These are phyloP conservation scores for Hippophae rhamnoides DNA, from an alignment of 306 rosid species.

Conservation along the genomic window DNA sequence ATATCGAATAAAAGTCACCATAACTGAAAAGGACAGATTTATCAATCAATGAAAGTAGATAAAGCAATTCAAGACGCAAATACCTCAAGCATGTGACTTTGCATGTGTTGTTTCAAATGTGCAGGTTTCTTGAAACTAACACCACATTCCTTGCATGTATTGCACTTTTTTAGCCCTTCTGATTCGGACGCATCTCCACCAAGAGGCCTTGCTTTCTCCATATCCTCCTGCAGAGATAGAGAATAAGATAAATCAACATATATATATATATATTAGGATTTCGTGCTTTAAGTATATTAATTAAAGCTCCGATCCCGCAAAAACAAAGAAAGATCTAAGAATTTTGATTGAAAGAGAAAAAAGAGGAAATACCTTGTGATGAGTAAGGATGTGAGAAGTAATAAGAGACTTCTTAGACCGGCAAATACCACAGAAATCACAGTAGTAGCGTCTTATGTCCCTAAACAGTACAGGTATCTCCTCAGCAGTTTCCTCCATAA, in stretches of 20 bases:
- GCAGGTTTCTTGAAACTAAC: conserved; percentile 65
- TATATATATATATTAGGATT: neutral
- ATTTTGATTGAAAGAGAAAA: neutral
- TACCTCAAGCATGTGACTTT: conserved; percentile 80
- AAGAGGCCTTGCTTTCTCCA: conserved; percentile 18
- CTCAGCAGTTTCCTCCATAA: conserved; percentile 30
- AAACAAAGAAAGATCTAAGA: neutral
- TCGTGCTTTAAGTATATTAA: neutral
- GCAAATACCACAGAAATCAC: conserved; percentile 55
- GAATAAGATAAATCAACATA: neutral
- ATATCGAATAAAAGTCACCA: neutral
- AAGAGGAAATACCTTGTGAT: conserved; percentile 50
- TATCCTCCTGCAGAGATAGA: conserved; percentile 35
- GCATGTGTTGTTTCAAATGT: conserved; percentile 70
- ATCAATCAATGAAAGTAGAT: neutral
- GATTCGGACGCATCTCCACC: conserved; percentile 16
- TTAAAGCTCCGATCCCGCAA: too few species aligned
- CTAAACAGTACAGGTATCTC: conserved; percentile 28
- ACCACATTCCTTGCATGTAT: conserved; percentile 62
- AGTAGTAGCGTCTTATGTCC: conserved; percentile 52
- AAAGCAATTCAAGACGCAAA: neutral
- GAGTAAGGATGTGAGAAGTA: conserved; percentile 38
- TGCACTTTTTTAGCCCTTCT: conserved; percentile 16
- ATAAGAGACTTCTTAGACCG: conserved; percentile 58
- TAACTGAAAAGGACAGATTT: neutral